Conservation (phyloP, 2,329 filamentous ascomycete genomes). For the Xylariaceae sp. region DNA sequence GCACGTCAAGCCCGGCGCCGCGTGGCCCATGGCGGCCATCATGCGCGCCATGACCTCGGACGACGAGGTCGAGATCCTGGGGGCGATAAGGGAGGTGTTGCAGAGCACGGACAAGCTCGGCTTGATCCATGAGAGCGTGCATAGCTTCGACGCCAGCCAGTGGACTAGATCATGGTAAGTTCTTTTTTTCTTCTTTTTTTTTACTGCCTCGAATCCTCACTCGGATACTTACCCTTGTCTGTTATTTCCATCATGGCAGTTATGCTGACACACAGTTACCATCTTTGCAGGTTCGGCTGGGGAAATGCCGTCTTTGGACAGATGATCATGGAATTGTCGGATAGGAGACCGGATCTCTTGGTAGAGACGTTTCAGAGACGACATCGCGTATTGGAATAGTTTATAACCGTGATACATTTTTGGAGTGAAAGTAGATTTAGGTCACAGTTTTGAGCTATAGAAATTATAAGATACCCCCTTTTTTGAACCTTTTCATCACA, state of each 20-base stretch:
- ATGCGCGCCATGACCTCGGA: slow-evolving; percentile 54
- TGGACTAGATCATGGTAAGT: slow-evolving; percentile 43
- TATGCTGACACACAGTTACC: slow-evolving; percentile 15
- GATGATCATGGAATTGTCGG: slow-evolving; percentile 69
- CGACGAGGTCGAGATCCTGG: slow-evolving; percentile 66
- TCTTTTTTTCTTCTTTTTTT: background rate
- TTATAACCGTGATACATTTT: no score
- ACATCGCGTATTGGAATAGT: no score
- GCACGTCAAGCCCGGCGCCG: slow-evolving; percentile 55
- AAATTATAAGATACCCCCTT: no score
- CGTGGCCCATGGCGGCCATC: slow-evolving; percentile 53
- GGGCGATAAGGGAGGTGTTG: slow-evolving; percentile 58
- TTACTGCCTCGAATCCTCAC: no score
- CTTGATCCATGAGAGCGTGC: slow-evolving; percentile 74
- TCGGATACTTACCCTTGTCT: background rate
- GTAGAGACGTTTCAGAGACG: slow-evolving; percentile 34
- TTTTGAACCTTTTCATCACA: no score
- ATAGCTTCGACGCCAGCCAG: slow-evolving; percentile 51
- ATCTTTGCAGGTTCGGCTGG: slow-evolving; percentile 74
- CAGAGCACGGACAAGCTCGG: slow-evolving; percentile 67
- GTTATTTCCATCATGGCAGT: background rate
- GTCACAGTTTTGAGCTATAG: no score
- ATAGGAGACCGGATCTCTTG: slow-evolving; percentile 56
- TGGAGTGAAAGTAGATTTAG: no score
- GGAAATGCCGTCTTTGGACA: slow-evolving; percentile 87